Evolutionary conservation across 208 protist species (phyloP).

Genomic region (Pavlovales sp.): DNA sequence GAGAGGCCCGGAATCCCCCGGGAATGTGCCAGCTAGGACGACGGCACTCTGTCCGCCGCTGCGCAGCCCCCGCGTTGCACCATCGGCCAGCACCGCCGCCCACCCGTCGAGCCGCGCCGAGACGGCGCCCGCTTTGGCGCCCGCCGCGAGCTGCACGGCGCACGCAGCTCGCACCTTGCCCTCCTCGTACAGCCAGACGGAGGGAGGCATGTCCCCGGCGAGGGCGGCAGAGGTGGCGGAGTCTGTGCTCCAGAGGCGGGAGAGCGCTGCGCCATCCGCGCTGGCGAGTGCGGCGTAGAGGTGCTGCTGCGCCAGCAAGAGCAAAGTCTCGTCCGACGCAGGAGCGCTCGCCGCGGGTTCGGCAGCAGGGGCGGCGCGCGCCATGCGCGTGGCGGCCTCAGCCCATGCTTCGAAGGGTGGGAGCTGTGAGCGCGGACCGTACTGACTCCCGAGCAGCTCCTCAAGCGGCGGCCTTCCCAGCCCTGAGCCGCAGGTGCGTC

Average conservation of each 20-base stretch:
- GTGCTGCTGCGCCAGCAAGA: neutral
- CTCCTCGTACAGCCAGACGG: no score
- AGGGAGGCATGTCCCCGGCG: no score
- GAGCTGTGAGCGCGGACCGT: neutral
- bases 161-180: neutral
- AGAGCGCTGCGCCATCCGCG: neutral
- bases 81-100: neutral
- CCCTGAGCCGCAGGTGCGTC: neutral
- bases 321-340: neutral
- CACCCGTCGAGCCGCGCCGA: neutral
- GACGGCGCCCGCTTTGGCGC: neutral
- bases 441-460: neutral
- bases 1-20: no score
- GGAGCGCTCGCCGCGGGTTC: neutral
- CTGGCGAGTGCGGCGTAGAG: neutral
- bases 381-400: neutral
- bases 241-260: neutral
- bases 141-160: no score
- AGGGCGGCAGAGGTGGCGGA: no score
- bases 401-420: neutral
- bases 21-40: no score
- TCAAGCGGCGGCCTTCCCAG: neutral
- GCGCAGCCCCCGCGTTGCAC: neutral
- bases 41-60: no score
- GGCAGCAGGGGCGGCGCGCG: neutral